Percentiles rank a stretch among this genome's conserved stretches.
Conservation (phyloP, 2,329 filamentous ascomycete species). For the Arthrobotrys megalospora region DNA sequence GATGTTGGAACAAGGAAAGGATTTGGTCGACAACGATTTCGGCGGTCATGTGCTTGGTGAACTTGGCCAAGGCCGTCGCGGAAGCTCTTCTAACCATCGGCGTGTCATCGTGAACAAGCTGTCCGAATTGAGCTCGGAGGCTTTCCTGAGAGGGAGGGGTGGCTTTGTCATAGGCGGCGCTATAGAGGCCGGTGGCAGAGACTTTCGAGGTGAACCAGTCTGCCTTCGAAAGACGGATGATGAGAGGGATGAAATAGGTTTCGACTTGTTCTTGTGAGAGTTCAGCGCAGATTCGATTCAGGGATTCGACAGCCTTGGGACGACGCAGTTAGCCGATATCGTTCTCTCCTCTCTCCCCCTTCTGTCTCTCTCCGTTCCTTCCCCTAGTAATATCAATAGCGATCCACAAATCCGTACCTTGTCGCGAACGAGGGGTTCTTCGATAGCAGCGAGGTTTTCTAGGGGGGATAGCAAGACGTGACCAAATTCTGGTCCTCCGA, state of each 20-base stretch:
- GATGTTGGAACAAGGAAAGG: constrained; percentile 98
- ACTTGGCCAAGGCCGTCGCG: constrained; percentile 95
- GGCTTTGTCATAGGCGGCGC: constrained; percentile 91
- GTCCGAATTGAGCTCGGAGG: constrained; percentile 90
- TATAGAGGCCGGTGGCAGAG: constrained; percentile 95
- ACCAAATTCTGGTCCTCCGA: constrained; percentile 91
- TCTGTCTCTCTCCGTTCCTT: neutral
- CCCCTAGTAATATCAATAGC: constrained; percentile 3
- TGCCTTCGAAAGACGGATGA: constrained; percentile 95
- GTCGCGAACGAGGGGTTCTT: constrained; percentile 96
- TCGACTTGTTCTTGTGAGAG: constrained; percentile 93
- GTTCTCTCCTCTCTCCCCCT: constrained; percentile 12
- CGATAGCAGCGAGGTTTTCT: constrained; percentile 97
- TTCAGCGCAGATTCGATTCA: constrained; percentile 98
- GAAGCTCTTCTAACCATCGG: constrained; percentile 98
- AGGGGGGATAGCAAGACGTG: constrained; percentile 97
- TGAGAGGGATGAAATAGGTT: constrained; percentile 96
- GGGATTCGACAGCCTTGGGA: constrained; percentile 90
- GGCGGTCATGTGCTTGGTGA: constrained; percentile 96
- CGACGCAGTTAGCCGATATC: constrained; percentile 8
- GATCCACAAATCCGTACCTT: constrained; percentile 76
- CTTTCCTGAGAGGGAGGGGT: constrained; percentile 89
- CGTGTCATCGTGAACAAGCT: constrained; percentile 96
- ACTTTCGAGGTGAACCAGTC: constrained; percentile 99
- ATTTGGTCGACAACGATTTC: constrained; percentile 96